Conservation (phyloP, 164 flowering plant genomes). For the Warburgia ugandensis region DNA sequence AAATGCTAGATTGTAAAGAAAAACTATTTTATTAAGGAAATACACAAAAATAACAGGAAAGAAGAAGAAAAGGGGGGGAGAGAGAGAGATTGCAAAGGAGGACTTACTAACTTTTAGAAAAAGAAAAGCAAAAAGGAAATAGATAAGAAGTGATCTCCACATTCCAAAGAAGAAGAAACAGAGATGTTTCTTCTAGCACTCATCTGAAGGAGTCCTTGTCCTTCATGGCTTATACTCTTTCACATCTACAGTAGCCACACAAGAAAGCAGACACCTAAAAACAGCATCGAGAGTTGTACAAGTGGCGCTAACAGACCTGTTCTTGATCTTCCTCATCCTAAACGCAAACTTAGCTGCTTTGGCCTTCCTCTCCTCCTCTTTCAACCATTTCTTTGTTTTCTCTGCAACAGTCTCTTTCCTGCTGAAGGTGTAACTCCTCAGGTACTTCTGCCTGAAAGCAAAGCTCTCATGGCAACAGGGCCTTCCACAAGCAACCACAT, state of each 20-base stretch:
- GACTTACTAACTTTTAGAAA: too few species aligned
- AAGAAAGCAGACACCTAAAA: constrained; percentile 16
- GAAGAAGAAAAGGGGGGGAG: too few species aligned
- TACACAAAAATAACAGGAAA: too few species aligned
- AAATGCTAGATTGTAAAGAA: too few species aligned
- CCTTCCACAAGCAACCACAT: neutral
- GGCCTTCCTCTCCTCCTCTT: neutral
- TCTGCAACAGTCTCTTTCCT: constrained; percentile 15
- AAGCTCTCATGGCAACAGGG: constrained; percentile 12
- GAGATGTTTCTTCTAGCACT: neutral
- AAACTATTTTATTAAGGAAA: too few species aligned
- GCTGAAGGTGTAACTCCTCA: constrained; percentile 29
- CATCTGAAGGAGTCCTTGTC: neutral
- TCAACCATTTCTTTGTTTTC: constrained; percentile 21
- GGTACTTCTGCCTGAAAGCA: constrained; percentile 25
- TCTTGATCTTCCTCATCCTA: neutral
- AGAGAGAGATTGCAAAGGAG: too few species aligned
- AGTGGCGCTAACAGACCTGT: constrained; percentile 1
- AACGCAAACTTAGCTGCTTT: too few species aligned
- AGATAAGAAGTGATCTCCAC: too few species aligned
- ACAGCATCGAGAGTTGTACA: constrained; percentile 5
- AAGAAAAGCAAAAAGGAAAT: too few species aligned
- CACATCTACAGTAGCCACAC: constrained; percentile 23
- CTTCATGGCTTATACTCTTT: constrained; percentile 5
- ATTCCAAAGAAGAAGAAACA: too few species aligned